A percentile compares a stretch with the other conserved stretches of the same genome.
These are phyloP conservation scores for Vanrija sp. DNA, from an alignment of 1,284 basidiomycete species.

Conservation along the genomic window DNA sequence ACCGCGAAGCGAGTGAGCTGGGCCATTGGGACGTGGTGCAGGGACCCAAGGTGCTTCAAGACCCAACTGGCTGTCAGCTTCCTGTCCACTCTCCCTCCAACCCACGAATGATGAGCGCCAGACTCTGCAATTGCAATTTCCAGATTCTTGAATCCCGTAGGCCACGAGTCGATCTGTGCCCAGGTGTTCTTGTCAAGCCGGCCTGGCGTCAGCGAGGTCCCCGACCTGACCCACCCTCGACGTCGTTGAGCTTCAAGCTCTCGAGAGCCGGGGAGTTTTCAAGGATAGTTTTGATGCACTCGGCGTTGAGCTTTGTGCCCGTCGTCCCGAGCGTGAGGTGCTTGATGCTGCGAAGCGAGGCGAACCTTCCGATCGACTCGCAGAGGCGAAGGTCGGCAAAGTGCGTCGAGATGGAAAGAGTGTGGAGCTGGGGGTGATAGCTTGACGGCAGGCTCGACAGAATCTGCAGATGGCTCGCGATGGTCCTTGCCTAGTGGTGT, in stretches of 20 bases:
- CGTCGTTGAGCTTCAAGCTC: slow-evolving; percentile 19
- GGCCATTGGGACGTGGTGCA: slow-evolving; percentile 21
- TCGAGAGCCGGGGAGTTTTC: slow-evolving; percentile 20
- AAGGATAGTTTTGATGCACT: slow-evolving; percentile 22
- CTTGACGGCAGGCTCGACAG: slow-evolving; percentile 8
- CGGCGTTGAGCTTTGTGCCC: slow-evolving; percentile 28
- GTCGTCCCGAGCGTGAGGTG: slow-evolving; percentile 23
- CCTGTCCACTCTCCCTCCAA: not conserved
- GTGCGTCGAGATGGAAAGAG: slow-evolving; percentile 24
- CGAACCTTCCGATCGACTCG: slow-evolving; percentile 19
- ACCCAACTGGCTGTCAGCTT: slow-evolving; percentile 21
- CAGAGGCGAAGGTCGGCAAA: slow-evolving; percentile 26
- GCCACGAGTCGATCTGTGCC: slow-evolving; percentile 25
- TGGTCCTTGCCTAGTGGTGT: slow-evolving; percentile 18
- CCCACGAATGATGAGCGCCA: slow-evolving; percentile 27
- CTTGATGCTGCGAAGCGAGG: slow-evolving; percentile 18
- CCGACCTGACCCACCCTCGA: slow-evolving; percentile 23
- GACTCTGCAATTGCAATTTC: slow-evolving; percentile 24
- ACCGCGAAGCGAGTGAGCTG: slow-evolving; percentile 25
- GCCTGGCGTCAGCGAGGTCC: slow-evolving; percentile 13
- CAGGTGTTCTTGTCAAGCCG: slow-evolving; percentile 33
- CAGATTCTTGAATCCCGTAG: slow-evolving; percentile 14
- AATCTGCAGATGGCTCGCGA: slow-evolving; percentile 21
- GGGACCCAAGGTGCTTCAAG: slow-evolving; percentile 26
- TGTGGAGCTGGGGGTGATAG: slow-evolving; percentile 6